Conservation (phyloP, 305 asterid species). For the Withania somnifera region DNA sequence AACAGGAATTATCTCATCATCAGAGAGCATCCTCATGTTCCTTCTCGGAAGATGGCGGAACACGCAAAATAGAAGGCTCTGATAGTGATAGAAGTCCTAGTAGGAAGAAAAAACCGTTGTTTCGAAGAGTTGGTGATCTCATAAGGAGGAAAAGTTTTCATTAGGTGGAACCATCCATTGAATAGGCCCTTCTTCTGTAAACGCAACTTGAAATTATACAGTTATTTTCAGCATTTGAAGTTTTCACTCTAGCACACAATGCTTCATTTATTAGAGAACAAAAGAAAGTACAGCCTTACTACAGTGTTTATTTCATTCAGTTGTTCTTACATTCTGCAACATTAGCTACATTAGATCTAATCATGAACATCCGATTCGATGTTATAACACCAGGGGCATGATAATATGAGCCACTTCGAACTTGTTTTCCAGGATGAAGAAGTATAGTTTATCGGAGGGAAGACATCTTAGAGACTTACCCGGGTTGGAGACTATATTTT, state of each 20-base stretch:
- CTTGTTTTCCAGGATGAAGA: no score
- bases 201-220: neutral
- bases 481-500: no score
- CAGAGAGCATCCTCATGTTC: conserved; percentile 13
- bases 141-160: conserved; percentile 12
- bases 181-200: neutral
- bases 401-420: no score
- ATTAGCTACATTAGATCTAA: no score
- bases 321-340: no score
- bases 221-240: neutral
- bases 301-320: neutral
- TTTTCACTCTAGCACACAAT: neutral
- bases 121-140: conserved; percentile 13
- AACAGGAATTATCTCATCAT: conserved; percentile 11
- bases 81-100: neutral
- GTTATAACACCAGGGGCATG: no score
- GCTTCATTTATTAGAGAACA: neutral
- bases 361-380: no score
- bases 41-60: conserved; percentile 17
- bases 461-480: no score
- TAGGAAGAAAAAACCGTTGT: neutral
- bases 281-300: neutral
- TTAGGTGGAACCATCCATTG: conserved; percentile 8
- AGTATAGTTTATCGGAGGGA: no score
- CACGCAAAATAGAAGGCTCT: neutral